phyloP scores from a whole-genome alignment of 1,284 basidiomycete species.

The Taiwanofungus camphoratus region DNA sequence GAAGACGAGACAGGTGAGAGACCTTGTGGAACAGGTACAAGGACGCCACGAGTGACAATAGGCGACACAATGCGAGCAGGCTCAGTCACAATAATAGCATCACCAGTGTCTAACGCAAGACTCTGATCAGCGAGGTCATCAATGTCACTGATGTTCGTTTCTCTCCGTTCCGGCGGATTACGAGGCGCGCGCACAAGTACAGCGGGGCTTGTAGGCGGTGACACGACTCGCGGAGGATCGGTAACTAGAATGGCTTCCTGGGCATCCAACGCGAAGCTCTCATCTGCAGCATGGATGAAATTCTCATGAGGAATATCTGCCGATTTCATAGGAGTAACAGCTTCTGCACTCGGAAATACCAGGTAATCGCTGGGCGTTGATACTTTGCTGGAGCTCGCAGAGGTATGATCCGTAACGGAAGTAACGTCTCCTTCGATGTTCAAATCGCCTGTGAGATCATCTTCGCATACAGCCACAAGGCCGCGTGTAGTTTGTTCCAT shows the following conservation, averaged over 20 bases:
- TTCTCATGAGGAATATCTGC: neutral
- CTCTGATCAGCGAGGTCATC: constrained; percentile 2
- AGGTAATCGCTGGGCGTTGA: constrained; percentile 11
- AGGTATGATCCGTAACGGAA: constrained; percentile 7
- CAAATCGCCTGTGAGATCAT: no score
- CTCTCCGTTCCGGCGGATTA: neutral
- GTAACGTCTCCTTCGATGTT: constrained; percentile 5
- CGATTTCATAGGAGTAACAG: neutral
- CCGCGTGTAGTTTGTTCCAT: no score
- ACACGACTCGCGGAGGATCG: neutral
- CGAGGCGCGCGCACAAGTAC: neutral
- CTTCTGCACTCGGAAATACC: constrained; percentile 6
- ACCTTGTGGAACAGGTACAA: constrained; percentile 10
- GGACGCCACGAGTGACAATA: constrained; percentile 14
- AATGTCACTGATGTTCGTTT: neutral
- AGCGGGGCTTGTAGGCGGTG: neutral
- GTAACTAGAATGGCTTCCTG: neutral
- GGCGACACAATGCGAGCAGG: constrained; percentile 17
- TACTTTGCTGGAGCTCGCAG: constrained; percentile 10
- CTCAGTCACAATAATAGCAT: constrained; percentile 19
- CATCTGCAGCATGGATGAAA: neutral
- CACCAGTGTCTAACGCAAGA: constrained; percentile 13
- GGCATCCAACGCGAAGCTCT: neutral
- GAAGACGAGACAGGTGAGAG: constrained; percentile 2
- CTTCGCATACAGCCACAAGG: no score